Evolutionary conservation across 106 monocot genomes (phyloP).

Genomic region (Chionographis japonica): DNA sequence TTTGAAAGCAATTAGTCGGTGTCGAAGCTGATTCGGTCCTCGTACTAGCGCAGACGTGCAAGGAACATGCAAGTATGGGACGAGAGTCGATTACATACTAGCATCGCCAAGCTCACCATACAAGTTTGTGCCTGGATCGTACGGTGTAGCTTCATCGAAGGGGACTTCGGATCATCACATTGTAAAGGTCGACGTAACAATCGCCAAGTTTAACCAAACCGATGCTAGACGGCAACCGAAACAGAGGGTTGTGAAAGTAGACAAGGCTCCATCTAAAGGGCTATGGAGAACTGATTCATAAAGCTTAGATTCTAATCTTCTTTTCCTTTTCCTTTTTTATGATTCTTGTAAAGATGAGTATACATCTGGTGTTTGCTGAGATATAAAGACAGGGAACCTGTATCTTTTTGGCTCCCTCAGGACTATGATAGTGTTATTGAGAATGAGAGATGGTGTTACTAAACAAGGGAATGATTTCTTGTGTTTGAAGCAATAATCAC

Average conservation of each 20-base stretch:
- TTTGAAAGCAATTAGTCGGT: too few relatives aligned
- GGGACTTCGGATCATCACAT: conserved; percentile 88
- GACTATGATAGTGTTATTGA: too few relatives aligned
- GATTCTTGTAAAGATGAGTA: background rate
- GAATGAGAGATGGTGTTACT: too few relatives aligned
- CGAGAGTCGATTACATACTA: conserved; percentile 75
- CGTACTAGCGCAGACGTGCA: conserved; percentile 53
- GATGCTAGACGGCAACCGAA: conserved; percentile 6
- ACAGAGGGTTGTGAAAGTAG: conserved; percentile 45
- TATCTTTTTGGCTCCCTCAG: too few relatives aligned
- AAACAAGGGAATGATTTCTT: too few relatives aligned
- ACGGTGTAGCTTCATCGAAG: conserved; percentile 72
- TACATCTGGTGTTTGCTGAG: too few relatives aligned
- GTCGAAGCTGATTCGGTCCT: background rate
- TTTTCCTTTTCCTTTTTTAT: background rate
- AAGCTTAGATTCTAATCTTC: background rate
- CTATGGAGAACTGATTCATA: conserved; percentile 36
- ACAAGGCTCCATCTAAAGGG: conserved; percentile 29
- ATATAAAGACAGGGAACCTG: too few relatives aligned
- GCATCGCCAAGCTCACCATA: conserved; percentile 67
- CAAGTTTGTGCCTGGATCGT: conserved; percentile 73
- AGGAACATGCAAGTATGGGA: conserved; percentile 87
- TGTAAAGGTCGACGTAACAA: conserved; percentile 62
- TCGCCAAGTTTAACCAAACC: conserved; percentile 9
- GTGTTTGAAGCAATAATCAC: too few relatives aligned